Evolutionary conservation across 495 filamentous ascomycete genomes (phyloP), one percentile per base, ranked within the genome.

Genomic region (Lophiostoma macrostomum): DNA sequence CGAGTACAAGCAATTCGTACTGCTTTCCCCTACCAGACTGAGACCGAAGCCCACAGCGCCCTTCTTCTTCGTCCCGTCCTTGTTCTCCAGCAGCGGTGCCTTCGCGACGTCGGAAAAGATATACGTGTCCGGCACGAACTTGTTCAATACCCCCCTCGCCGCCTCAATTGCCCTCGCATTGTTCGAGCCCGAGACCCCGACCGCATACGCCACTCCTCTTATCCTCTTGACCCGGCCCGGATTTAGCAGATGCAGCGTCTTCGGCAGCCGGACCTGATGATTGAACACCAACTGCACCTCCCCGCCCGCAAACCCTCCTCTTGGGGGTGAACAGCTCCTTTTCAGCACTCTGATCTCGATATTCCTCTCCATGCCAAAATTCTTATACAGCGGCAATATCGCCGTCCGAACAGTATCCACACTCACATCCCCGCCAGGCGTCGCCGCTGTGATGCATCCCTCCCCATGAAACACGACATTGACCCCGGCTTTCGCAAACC

Each of bases 91-190:
- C 28, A 87, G 71, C 19, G 90, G 87, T 24, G 91, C 91, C 20
- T 76, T 71, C 16, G 83, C 81, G 16, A 87, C 80, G 64, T 88
- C 86, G 20, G 84, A 85, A 69, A 83, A 87, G 34, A 89, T 82
- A 63, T 96, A 94, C 19, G 94, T 88, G 67, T 99, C 94, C 2
- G 82, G 80, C 13, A 86, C 79, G 45, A 97, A 76, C 16, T 84
- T 77, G 69, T 97, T 97, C 32, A 99, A 76, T 32, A 97, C 78
- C 13, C 88, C 90, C 62, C 93, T 76, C 36, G 90, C 88, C 19
- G 83, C 78, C 61, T 93, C 88, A 69, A 97, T 99, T 88, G 95
- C 93, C 43, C 93, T 78, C 41, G 87, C 86, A 68, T 97, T 99
- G 58, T 96, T 96, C 37, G 86, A 88, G 0, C 83, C 91, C 7